These are phyloP conservation scores for Nitzschia sp. DNA, from an alignment of 108 stramenopile species.

Conservation along the genomic window DNA sequence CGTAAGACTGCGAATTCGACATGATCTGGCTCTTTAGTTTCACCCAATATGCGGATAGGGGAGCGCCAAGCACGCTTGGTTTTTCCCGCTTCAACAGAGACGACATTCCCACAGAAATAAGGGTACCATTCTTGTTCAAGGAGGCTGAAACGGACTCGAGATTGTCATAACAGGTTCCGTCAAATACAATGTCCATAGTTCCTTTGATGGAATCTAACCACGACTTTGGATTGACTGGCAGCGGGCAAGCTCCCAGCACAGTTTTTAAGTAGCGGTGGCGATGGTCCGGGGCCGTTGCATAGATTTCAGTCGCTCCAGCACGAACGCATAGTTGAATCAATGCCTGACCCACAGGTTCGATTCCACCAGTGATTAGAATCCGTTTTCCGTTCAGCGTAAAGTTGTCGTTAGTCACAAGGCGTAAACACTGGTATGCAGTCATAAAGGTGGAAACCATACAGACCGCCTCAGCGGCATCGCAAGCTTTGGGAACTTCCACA, in stretches of 20 bases:
- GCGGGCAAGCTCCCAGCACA: conserved; percentile 51
- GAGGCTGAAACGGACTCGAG: conserved; percentile 44
- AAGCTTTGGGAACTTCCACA: conserved; percentile 44
- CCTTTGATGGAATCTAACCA: conserved; percentile 55
- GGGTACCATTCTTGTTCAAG: conserved; percentile 45
- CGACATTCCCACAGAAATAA: conserved; percentile 55
- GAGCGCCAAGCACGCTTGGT: conserved; percentile 46
- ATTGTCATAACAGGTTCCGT: conserved; percentile 55
- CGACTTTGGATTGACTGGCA: conserved; percentile 41
- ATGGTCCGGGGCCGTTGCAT: conserved; percentile 54
- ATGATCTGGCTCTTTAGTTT: conserved; percentile 53
- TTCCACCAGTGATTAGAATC: conserved; percentile 64
- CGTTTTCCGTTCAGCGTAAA: conserved; percentile 54
- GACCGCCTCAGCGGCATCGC: conserved; percentile 56
- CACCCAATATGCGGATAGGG: conserved; percentile 47
- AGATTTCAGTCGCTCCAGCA: conserved; percentile 58
- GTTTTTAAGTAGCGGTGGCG: conserved; percentile 46
- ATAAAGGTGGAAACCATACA: conserved; percentile 74
- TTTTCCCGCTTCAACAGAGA: conserved; percentile 33
- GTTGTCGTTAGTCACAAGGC: conserved; percentile 28
- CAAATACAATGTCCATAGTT: conserved; percentile 70
- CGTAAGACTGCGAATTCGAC: conserved; percentile 47
- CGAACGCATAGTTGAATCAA: conserved; percentile 52
- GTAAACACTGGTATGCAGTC: conserved; percentile 59
- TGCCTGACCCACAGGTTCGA: conserved; percentile 68